Conservation (phyloP, 2,329 filamentous ascomycete genomes). For the Fusarium longipes region DNA sequence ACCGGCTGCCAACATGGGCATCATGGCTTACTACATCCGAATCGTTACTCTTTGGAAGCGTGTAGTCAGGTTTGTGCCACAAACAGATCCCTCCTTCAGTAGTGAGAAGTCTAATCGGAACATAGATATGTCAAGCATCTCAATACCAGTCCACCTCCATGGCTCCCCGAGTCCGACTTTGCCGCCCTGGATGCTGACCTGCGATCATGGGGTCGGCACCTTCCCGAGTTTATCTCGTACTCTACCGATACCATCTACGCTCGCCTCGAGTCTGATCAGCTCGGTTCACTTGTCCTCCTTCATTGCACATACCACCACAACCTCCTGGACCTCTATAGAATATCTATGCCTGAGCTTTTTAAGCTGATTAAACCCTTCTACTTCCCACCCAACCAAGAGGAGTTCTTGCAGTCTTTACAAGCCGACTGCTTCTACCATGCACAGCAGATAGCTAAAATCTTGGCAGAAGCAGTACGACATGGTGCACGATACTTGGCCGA, state of each 20-base stretch:
- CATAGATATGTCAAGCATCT: conserved; percentile 57
- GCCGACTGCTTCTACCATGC: conserved; percentile 55
- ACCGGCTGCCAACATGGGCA: conserved; percentile 57
- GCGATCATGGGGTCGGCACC: conserved; percentile 54
- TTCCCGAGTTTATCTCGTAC: conserved; percentile 59
- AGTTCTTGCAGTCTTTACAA: conserved; percentile 53
- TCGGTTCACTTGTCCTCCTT: conserved; percentile 57
- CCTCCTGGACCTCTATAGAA: conserved; percentile 58
- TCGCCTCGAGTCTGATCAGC: conserved; percentile 59
- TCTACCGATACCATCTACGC: conserved; percentile 59
- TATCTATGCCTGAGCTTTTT: conserved; percentile 59
- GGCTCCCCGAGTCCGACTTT: conserved; percentile 58
- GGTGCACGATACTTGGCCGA: conserved; percentile 57
- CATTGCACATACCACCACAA: conserved; percentile 62
- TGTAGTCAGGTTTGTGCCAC: conserved; percentile 50
- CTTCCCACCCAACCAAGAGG: conserved; percentile 54
- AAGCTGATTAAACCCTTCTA: conserved; percentile 55
- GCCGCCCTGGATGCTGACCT: conserved; percentile 55
- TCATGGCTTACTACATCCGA: conserved; percentile 58
- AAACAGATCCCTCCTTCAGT: not conserved
- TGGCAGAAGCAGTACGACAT: conserved; percentile 55
- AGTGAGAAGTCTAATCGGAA: conserved; percentile 13
- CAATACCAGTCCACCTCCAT: conserved; percentile 54
- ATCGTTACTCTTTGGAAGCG: conserved; percentile 56
- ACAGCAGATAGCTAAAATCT: conserved; percentile 52